Base-by-base conservation (phyloP, 352 stramenopile genomes). In the Elongisporangium undulatum region DNA sequence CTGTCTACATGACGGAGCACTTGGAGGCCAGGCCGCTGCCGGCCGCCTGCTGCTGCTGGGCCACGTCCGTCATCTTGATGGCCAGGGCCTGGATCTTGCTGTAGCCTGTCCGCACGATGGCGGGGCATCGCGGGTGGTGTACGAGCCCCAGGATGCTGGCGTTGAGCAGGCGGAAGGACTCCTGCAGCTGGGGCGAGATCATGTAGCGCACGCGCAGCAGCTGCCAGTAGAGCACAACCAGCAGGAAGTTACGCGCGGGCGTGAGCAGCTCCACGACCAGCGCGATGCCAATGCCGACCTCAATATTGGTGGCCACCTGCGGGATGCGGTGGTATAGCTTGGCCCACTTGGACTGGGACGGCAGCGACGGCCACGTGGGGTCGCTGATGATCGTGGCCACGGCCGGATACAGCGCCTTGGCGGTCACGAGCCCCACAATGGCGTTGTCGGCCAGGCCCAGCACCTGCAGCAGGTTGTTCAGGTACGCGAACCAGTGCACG, bases 141-240 rank as follows among this genome's bases (percentile, higher is more conserved):
- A 83, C 75, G 39, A 91, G 13, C 26, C 67, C 63, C 34, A 90
- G 65, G 49, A 93, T 81, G 41, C 66, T 74, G 16, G 63, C 53
- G 68, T 96, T 87, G 19, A 96, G 66, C 22, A 67, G 58, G 56
- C 79, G 75, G 73, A 95, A 96, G 12, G 79, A 77, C 48, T 95
- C 79, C 66, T 94, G 85, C 29, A 96, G 70, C 65, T 89, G 79
- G 54, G 84, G 83, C 49, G 84, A 94, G 69, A 94, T 90, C 88
- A 96, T 96, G 77, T 96, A 96, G 63, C 88, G 86, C 69, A 96
- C 84, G 55, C 88, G 88, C 55, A 96, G 69, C 58, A 95, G 75
- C 72, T 96, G 88, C 88, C 88, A 96, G 78, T 93, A 95, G 59
- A 95, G 71, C 64, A 96, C 72, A 19, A 89, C 73, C 52, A 95